A percentile compares a stretch with the other conserved stretches of the same genome.
Evolutionary conservation across 768 basidiomycete species (phyloP).

Genomic region (Mycena vitilis): DNA sequence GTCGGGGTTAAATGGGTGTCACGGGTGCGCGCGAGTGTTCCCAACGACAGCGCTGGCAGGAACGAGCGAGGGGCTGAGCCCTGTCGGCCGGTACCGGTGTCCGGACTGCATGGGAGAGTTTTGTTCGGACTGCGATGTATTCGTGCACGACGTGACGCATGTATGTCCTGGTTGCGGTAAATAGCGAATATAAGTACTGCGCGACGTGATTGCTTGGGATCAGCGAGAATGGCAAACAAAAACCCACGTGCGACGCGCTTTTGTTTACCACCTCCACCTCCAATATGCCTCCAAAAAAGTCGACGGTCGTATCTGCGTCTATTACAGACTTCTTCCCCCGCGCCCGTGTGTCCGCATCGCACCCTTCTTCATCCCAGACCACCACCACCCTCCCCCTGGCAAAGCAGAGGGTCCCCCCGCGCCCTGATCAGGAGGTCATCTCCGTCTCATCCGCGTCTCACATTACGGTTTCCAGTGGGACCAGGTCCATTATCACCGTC

Average conservation of each 20-base stretch:
- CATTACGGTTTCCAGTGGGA: conserved; percentile 42
- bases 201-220: conserved; percentile 1
- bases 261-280: not conserved
- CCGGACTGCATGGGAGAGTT: conserved; percentile 89
- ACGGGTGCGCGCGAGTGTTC: conserved; percentile 84
- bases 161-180: conserved; percentile 89
- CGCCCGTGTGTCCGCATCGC: not conserved
- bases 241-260: not conserved
- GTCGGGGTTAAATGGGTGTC: conserved; percentile 62
- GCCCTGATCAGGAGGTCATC: conserved; percentile 39
- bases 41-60: conserved; percentile 53
- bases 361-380: conserved; percentile 27
- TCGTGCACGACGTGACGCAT: conserved; percentile 95
- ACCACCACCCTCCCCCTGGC: not conserved
- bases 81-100: conserved; percentile 90
- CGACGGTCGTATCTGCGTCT: conserved; percentile 8
- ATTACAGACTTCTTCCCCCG: conserved; percentile 32
- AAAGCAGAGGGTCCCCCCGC: conserved; percentile 26
- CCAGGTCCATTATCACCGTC: conserved; percentile 33
- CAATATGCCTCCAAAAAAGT: conserved; percentile 26
- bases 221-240: not conserved
- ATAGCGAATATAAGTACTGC: conserved; percentile 3
- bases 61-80: conserved; percentile 77
- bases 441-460: conserved; percentile 41
- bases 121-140: conserved; percentile 95